phyloP scores from a whole-genome alignment of 495 filamentous ascomycete genomes.

The Pyronema domesticum region DNA sequence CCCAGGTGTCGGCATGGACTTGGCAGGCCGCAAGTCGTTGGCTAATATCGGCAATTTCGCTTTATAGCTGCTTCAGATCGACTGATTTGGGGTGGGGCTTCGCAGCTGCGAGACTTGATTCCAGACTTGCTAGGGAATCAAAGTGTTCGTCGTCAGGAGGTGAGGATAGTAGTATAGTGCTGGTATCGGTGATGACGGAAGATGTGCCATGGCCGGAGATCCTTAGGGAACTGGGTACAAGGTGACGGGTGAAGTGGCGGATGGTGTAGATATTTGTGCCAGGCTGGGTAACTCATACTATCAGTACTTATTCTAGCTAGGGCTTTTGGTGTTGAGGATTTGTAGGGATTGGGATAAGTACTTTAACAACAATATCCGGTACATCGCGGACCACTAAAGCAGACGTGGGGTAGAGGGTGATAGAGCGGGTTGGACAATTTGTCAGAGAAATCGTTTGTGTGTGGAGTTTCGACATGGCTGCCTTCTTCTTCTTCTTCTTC shows the following conservation, averaged over 20 bases:
- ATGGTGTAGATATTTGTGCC: conserved; percentile 48
- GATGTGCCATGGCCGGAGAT: conserved; percentile 44
- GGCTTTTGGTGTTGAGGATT: background rate
- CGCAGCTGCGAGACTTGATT: too few relatives aligned
- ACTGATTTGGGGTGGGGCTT: too few relatives aligned
- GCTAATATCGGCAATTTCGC: too few relatives aligned
- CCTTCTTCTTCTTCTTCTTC: too few relatives aligned
- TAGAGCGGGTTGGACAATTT: conserved; percentile 39
- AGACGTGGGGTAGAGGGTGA: conserved; percentile 42
- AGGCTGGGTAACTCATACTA: conserved; percentile 26
- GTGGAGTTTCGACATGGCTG: background rate
- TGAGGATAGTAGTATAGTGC: conserved; percentile 43
- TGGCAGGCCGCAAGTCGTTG: background rate
- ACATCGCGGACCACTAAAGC: conserved; percentile 48
- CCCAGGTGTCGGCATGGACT: background rate
- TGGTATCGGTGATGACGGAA: conserved; percentile 47
- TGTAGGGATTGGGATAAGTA: conserved; percentile 13
- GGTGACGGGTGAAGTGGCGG: conserved; percentile 44
- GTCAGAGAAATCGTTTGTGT: conserved; percentile 32
- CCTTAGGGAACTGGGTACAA: conserved; percentile 49
- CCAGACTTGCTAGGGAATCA: background rate
- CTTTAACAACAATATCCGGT: conserved; percentile 40
- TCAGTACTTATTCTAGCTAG: background rate
- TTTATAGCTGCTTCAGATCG: background rate
- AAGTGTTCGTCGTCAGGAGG: conserved; percentile 25